Base-by-base conservation (phyloP, 2,329 filamentous ascomycete genomes). In the Pyrenochaeta sp. region DNA sequence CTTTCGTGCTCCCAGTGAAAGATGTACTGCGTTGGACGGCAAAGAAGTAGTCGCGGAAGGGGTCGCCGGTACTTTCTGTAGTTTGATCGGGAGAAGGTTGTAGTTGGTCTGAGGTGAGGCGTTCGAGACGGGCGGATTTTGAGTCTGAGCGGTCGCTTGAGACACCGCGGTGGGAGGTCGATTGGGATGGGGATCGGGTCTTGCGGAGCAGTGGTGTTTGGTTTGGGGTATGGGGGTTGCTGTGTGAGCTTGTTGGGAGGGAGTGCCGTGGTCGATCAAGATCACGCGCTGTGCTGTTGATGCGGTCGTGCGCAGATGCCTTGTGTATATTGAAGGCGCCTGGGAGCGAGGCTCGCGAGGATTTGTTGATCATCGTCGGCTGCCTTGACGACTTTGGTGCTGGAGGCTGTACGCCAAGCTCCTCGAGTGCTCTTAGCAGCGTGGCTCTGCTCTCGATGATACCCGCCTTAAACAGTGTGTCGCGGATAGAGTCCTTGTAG, bases 401-500 rank as follows among this genome's bases (percentile, higher is more conserved):
- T n/a, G n/a, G 37, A 28, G 56, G 22, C 9, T 57, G 42, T 2
- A 48, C 50, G n/a, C 57, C 61, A 5, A 70, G 53, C 56, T 75
- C 67, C 19, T 68, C 52, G 0, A 74, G 53, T 24, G 72, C 72
- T 10, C 34, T 54, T 13, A 63, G 7, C 13, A 76, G 50, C 0
- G 60, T 66, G n/a, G 54, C 54, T 48, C 52, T 64, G 25, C 50
- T 63, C 22, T 37, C 34, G 6, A 74, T 50, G 10, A 78, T 51
- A 10, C 69, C 67, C 40, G 72, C 66, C 1, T 42, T 66, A 59
- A 70, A 73, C 1, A 69, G 43, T 0, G 69, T 71, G 19, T 72
- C 64, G 3, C 66, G 62, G 19, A 78, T 71, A 0, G 58, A 56
- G 39, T 77, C 68, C 44, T 73, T 71, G 63, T 78, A 79, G 61